Evolutionary conservation across 371 early-diverging fungal species (phyloP).

Genomic region (Mortierella sp.): DNA sequence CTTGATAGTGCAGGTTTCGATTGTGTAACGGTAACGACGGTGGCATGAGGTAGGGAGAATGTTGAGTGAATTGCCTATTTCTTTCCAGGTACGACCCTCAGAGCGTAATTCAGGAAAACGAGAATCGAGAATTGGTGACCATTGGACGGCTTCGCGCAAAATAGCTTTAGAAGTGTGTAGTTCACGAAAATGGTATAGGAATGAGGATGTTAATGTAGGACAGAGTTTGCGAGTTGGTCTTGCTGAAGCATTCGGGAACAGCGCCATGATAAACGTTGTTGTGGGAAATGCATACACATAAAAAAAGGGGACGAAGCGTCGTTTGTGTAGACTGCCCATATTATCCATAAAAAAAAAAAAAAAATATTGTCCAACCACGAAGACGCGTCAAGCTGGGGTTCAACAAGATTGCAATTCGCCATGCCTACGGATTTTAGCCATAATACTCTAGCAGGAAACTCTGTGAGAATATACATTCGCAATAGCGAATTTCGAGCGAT

Average conservation of each 20-base stretch:
- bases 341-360: too few relatives aligned
- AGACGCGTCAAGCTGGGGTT: too few relatives aligned
- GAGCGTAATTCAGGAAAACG: not conserved
- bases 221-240: not conserved
- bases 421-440: too few relatives aligned
- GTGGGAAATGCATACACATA: not conserved
- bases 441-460: too few relatives aligned
- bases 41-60: not conserved
- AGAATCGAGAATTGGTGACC: constrained; percentile 9
- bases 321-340: not conserved
- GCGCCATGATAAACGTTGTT: not conserved
- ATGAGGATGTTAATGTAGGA: not conserved
- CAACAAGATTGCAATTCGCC: too few relatives aligned
- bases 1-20: not conserved
- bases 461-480: too few relatives aligned
- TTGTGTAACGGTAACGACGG: constrained; percentile 8
- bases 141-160: not conserved
- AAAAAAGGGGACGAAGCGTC: not conserved
- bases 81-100: constrained; percentile 11
- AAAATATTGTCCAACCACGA: too few relatives aligned
- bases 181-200: not conserved
- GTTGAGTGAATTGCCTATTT: constrained; percentile 1
- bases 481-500: too few relatives aligned
- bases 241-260: too few relatives aligned
- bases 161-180: not conserved